Evolutionary conservation across 352 stramenopile genomes (phyloP), one percentile per base, ranked within the genome.

Genomic region (Globisporangium splendens): DNA sequence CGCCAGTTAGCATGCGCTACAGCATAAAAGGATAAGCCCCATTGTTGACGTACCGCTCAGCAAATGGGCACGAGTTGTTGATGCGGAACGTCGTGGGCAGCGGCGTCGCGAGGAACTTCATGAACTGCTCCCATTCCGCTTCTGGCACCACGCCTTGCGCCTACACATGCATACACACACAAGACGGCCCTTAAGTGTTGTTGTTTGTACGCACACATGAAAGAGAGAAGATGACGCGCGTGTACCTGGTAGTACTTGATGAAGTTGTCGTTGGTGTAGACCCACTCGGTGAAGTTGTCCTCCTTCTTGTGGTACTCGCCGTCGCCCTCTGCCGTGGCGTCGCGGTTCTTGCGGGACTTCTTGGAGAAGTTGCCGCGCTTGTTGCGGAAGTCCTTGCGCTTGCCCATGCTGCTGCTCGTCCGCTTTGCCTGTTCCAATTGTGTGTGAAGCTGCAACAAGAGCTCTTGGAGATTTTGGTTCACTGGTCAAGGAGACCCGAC

Each of bases 11-110:
- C 28, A 35, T 31, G 5, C 24, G 24, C 24, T 31, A 31, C 24
- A 31, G 5, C 24, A 5, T 31, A 6, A 2, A 31, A 5, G 24
- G 24, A 31, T 31, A 31, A 31, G 24, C 24, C 24, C 5, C 24
- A n/a, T n/a, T 31, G 24, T 2, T 31, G 5, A 31, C 76, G 28
- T 69, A 93, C 81, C 79, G 78, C 8, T 93, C 79, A 39, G 73
- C 81, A 61, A 95, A 95, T 8, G 75, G 74, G 55, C 88, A 96
- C 48, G 89, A 92, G 60, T 86, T 89, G 62, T 97, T 96, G 60
- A 98, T 97, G 46, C 95, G 88, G 68, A 98, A 98, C 14, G 87
- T 97, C 35, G 89, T 96, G 14, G 93, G 93, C 65, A 98, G 68
- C 46, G 84, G 85, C 64, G 88, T 93, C 31, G 73, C 82, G 54